These are phyloP conservation scores for Pyricularia pennisetigena DNA, from an alignment of 2,329 filamentous ascomycete genomes.

Conservation along the genomic window DNA sequence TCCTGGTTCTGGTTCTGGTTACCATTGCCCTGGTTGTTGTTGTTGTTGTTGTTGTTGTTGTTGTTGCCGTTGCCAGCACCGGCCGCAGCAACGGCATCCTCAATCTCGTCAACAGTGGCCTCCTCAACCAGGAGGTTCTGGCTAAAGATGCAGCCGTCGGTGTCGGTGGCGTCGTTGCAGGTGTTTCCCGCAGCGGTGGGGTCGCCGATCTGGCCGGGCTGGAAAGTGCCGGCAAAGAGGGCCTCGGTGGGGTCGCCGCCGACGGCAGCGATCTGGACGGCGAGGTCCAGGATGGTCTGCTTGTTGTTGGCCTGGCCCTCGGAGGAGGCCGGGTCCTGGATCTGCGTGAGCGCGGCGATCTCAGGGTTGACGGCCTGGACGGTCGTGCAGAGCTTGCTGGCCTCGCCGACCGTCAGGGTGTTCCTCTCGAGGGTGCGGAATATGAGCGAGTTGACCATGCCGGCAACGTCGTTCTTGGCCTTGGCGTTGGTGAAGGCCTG, in stretches of 20 bases:
- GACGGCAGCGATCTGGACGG: conserved; percentile 47
- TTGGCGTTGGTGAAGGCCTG: conserved; percentile 54
- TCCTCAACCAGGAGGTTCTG: conserved; percentile 44
- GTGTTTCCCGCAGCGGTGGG: conserved; percentile 37
- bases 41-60: conserved; percentile 6
- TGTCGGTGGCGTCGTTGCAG: conserved; percentile 38
- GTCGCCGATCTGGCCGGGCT: conserved; percentile 38
- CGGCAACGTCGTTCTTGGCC: conserved; percentile 38
- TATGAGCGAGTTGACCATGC: conserved; percentile 41
- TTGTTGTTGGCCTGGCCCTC: conserved; percentile 40
- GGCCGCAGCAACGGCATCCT: conserved; percentile 32
- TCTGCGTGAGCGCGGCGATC: conserved; percentile 52
- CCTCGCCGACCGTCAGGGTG: conserved; percentile 44
- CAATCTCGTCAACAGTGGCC: conserved; percentile 41
- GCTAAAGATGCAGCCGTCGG: conserved; percentile 45
- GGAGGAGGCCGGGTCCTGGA: conserved; percentile 59
- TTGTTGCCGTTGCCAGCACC: conserved; percentile 9
- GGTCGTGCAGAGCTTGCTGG: conserved; percentile 45
- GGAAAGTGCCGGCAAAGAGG: conserved; percentile 53
- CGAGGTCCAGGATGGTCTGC: conserved; percentile 47
- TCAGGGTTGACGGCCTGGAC: conserved; percentile 48
- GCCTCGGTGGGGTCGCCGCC: conserved; percentile 54
- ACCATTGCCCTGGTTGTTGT: background rate
- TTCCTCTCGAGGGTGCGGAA: conserved; percentile 50
- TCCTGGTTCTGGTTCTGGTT: background rate